Evolutionary conservation across 2,329 filamentous ascomycete species (phyloP).

Genomic region (Claviceps capensis): DNA sequence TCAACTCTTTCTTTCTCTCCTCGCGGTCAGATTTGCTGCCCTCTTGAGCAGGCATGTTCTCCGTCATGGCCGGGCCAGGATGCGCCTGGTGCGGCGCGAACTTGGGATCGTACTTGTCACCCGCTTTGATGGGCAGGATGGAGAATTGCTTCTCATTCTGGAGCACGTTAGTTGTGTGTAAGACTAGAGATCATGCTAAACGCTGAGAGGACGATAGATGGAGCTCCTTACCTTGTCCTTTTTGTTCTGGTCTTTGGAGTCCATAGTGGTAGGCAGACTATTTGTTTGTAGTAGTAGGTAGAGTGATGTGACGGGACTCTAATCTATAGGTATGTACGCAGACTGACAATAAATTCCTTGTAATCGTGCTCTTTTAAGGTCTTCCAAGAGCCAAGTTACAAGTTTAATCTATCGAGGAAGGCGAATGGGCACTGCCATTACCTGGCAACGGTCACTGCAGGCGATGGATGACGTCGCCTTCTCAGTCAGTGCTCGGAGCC

Average conservation of each 20-base stretch:
- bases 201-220: neutral
- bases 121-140: constrained; percentile 31
- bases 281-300: too few species aligned
- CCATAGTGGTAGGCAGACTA: constrained; percentile 6
- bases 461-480: neutral
- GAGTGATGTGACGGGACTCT: neutral
- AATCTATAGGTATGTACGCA: too few species aligned
- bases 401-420: neutral
- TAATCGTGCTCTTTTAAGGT: neutral
- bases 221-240: constrained; percentile 6
- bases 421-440: too few species aligned
- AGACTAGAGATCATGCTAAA: neutral
- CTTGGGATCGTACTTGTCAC: constrained; percentile 24
- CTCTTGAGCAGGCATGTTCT: constrained; percentile 40
- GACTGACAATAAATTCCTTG: neutral
- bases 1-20: constrained; percentile 51
- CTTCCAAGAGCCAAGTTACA: too few species aligned
- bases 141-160: constrained; percentile 30
- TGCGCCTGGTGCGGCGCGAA: constrained; percentile 39
- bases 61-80: constrained; percentile 42
- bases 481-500: neutral
- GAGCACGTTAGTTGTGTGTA: neutral
- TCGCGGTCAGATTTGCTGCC: constrained; percentile 56
- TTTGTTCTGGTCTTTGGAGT: constrained; percentile 10
- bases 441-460: too few species aligned